Base-by-base conservation (phyloP, 805 yeast genomes). In the Pichia nakasei region DNA sequence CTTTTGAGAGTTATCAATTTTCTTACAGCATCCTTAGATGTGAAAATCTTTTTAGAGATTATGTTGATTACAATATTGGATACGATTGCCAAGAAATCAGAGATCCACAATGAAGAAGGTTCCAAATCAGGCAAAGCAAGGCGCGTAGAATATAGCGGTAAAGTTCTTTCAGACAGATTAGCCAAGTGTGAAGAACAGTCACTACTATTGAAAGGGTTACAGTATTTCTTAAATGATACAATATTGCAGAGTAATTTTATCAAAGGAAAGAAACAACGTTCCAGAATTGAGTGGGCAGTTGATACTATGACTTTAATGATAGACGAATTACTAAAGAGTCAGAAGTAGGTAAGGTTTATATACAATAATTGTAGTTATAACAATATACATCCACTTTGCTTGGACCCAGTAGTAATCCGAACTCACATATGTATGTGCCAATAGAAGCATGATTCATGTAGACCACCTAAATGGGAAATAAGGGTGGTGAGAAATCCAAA, bases 1-100 rank as follows among this genome's bases (percentile, higher is more conserved):
- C 63, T 84, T 2, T 69, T 93, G 50, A 76, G 83, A 51, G 79
- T 78, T 7, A 75, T 85, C 27, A 84, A 91, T 52, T 81, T 89
- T 46, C 61, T 89, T 45, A 76, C 87, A 0, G 64, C 84, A 12
- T 69, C 72, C 20, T 54, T 72, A 0, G 89, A 85, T 49, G 70
- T 80, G 2, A 70, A 70, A 33, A 60, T 87, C 19, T 86, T 91
- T 54, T 48, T 86, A 50, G 96, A 91, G 56, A 72, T 87, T 24
- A 60, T 85, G 41, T 61, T 89, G 42, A 81, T 83, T 22, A 76
- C 82, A 7, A 69, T 87, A 50, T 68, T 85, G 35, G 82, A 84
- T 47, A 66, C 68, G 15, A 53, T 83, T 9, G 94, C 78, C 11
- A 82, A 78, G 57, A 75, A 73, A 52, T 75, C 83, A 0, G 17